Percentiles rank a stretch among this genome's conserved stretches.
These are phyloP conservation scores for Ramularia collo-cygni DNA, from an alignment of 2,329 filamentous ascomycete genomes.

Conservation along the genomic window DNA sequence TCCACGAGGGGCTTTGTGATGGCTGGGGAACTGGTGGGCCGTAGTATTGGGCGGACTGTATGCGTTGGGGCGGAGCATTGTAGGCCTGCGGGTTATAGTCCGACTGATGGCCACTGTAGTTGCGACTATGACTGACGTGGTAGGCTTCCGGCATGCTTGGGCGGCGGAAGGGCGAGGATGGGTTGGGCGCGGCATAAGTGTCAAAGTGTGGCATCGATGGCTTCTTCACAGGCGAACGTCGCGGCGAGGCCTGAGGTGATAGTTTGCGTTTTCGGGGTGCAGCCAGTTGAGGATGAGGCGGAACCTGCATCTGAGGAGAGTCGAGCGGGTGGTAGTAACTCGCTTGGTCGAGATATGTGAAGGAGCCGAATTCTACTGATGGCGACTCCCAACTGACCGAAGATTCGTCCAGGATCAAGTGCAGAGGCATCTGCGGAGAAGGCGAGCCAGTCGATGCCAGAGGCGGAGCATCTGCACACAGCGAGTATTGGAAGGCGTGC, in stretches of 20 bases:
- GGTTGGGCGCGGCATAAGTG: slow-evolving; percentile 27
- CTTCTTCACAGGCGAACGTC: slow-evolving; percentile 42
- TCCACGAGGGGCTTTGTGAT: slow-evolving; percentile 31
- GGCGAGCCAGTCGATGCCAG: slow-evolving; percentile 51
- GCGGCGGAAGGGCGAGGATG: slow-evolving; percentile 33
- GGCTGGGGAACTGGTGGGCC: slow-evolving; percentile 24
- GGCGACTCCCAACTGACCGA: slow-evolving; percentile 28
- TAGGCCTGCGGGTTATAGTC: slow-evolving; percentile 27
- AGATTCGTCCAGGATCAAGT: slow-evolving; percentile 51
- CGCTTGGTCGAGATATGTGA: slow-evolving; percentile 45
- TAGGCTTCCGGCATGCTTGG: slow-evolving; percentile 30
- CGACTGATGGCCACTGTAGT: slow-evolving; percentile 34
- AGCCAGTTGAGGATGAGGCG: slow-evolving; percentile 11
- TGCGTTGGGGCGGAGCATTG: slow-evolving; percentile 18
- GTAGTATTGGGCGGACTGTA: slow-evolving; percentile 25
- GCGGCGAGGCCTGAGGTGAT: slow-evolving; percentile 44
- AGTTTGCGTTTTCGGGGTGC: slow-evolving; percentile 51
- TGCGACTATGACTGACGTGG: slow-evolving; percentile 25
- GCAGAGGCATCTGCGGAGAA: slow-evolving; percentile 51
- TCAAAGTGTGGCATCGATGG: slow-evolving; percentile 32
- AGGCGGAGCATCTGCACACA: slow-evolving; percentile 65
- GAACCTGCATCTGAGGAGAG: slow-evolving; percentile 22
- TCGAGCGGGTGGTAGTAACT: slow-evolving; percentile 24
- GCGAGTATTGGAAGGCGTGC: slow-evolving; percentile 60
- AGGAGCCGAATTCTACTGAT: slow-evolving; percentile 53